These are phyloP conservation scores for Acanthamoeba pearcei DNA, from an alignment of 208 protist species.

Conservation along the genomic window DNA sequence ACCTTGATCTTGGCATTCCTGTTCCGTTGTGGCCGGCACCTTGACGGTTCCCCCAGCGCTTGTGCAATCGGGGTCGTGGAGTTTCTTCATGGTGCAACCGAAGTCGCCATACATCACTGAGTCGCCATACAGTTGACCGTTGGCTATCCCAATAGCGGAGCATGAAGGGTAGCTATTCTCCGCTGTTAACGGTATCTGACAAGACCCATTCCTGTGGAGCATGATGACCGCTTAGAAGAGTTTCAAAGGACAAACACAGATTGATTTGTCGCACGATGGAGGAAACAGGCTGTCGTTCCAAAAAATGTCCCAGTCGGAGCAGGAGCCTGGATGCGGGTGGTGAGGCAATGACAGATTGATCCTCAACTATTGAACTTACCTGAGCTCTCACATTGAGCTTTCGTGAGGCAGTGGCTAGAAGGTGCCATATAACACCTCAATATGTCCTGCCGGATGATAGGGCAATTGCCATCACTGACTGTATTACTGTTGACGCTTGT, in stretches of 20 bases:
- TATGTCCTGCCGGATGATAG: background rate
- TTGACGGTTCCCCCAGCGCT: background rate
- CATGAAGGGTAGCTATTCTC: background rate
- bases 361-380: too few species aligned
- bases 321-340: background rate
- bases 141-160: background rate
- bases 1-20: background rate
- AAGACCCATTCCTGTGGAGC: background rate
- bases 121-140: too few species aligned
- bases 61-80: background rate
- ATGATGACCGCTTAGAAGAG: too few species aligned
- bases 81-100: background rate
- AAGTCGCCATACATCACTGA: background rate
- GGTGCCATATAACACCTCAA: background rate
- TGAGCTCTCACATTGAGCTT: too few species aligned
- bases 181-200: background rate
- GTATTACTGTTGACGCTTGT: background rate
- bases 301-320: background rate
- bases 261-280: background rate
- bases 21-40: background rate
- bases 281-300: background rate
- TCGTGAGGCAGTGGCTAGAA: too few species aligned
- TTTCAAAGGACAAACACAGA: background rate
- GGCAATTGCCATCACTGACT: background rate
- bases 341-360: too few species aligned